Percentiles rank a stretch among this genome's conserved stretches.
phyloP scores from a whole-genome alignment of 2,329 filamentous ascomycete genomes.

The Pestalotiopsis sp. region DNA sequence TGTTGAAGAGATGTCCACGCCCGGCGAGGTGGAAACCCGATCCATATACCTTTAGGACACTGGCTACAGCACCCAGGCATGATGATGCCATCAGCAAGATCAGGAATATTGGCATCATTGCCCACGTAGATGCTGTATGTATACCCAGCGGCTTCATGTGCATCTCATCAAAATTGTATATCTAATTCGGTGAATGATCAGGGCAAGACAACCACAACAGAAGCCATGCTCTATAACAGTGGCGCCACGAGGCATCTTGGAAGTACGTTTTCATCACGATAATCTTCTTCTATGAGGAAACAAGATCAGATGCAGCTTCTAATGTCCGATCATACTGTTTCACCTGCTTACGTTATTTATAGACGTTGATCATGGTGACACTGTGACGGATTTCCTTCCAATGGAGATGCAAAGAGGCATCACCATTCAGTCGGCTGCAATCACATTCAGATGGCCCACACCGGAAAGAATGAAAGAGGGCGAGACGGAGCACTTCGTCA shows the following conservation, averaged over 20 bases:
- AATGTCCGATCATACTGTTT: not conserved
- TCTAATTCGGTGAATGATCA: conserved; percentile 25
- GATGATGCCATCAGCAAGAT: conserved; percentile 61
- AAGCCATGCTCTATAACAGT: conserved; percentile 98
- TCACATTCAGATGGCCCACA: conserved; percentile 89
- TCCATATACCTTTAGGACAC: conserved; percentile 17
- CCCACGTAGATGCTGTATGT: conserved; percentile 88
- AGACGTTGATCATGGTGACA: conserved; percentile 96
- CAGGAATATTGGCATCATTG: conserved; percentile 97
- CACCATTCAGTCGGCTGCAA: conserved; percentile 95
- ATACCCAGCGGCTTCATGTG: not conserved
- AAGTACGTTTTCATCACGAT: conserved; percentile 43
- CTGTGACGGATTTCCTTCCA: conserved; percentile 94
- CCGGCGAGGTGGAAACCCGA: conserved; percentile 17
- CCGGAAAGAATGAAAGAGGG: conserved; percentile 34
- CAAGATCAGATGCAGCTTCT: not conserved
- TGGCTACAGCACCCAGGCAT: conserved; percentile 21
- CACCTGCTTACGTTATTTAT: not conserved
- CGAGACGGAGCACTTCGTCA: conserved; percentile 59
- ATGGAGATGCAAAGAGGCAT: conserved; percentile 91
- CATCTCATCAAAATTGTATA: not conserved
- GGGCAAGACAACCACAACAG: conserved; percentile 97
- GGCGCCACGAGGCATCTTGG: conserved; percentile 87
- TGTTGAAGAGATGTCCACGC: conserved; percentile 19
- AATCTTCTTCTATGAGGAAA: not conserved